Evolutionary conservation across 768 basidiomycete species (phyloP).

Genomic region (Boletus eberwhitei): DNA sequence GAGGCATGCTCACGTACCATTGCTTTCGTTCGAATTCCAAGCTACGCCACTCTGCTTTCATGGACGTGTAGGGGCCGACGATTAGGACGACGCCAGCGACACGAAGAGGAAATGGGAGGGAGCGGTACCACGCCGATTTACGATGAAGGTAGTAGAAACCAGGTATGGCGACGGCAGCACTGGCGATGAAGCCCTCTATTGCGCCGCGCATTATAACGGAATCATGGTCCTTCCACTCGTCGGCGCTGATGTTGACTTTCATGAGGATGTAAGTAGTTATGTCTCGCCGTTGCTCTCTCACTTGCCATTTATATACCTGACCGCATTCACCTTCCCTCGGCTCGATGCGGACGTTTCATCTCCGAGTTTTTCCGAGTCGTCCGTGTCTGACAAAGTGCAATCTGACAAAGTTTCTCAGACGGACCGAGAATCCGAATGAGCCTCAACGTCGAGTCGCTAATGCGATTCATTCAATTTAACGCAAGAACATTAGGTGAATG

Average conservation of each 20-base stretch:
- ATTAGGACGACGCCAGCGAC: conserved; percentile 64
- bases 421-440: too few species aligned
- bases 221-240: conserved; percentile 56
- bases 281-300: too few species aligned
- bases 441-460: too few species aligned
- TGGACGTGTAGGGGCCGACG: conserved; percentile 62
- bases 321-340: background rate
- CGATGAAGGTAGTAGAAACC: conserved; percentile 51
- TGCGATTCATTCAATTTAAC: too few species aligned
- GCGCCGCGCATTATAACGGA: conserved; percentile 59
- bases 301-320: background rate
- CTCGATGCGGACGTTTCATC: background rate
- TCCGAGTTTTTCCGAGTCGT: background rate
- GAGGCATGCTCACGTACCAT: conserved; percentile 43
- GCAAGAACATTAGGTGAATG: too few species aligned
- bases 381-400: too few species aligned
- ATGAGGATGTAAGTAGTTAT: conserved; percentile 10
- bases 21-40: conserved; percentile 59
- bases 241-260: conserved; percentile 31
- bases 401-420: too few species aligned
- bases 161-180: conserved; percentile 48
- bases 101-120: conserved; percentile 66
- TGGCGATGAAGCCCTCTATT: conserved; percentile 48
- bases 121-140: conserved; percentile 55
- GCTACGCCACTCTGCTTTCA: conserved; percentile 71